Evolutionary conservation across 805 yeast genomes (phyloP), one percentile per base, ranked within the genome.

Genomic region (Hemisphaericaspora nanyangensis): DNA sequence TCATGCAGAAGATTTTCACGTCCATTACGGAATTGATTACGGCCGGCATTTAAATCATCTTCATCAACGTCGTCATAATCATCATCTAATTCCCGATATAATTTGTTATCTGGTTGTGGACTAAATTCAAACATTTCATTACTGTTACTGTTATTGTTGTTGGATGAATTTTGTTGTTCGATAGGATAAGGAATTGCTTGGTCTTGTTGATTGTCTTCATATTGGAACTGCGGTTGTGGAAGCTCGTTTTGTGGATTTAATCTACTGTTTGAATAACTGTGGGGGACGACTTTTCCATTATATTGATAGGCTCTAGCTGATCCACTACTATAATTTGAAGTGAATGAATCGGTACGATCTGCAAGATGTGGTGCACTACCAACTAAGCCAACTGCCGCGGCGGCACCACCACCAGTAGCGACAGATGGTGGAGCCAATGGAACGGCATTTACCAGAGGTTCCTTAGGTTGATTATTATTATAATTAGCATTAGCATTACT

Each of bases 61-160:
- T 31, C 43, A n/a, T n/a, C n/a, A n/a, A n/a, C n/a, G 12, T 45
- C 41, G 16, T 38, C 19, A 22, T 37, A 36, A 27, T 53, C 59
- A 43, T 61, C 63, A 25, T 43, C 61, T 43, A 66, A 48, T 44
- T 68, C 74, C 12, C 72, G 65, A 41, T 66, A 68, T 13, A 73
- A 73, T 47, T 61, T 61, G n/a, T n/a, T n/a, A n/a, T n/a, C n/a
- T n/a, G n/a, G n/a, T n/a, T n/a, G n/a, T n/a, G n/a, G n/a, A n/a
- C n/a, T n/a, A n/a, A n/a, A n/a, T n/a, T n/a, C n/a, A n/a, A n/a
- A n/a, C n/a, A n/a, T n/a, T n/a, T n/a, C n/a, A n/a, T n/a, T n/a
- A n/a, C n/a, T n/a, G n/a, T n/a, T n/a, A n/a, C n/a, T n/a, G n/a
- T n/a, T n/a, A n/a, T n/a, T n/a, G 7, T n/a, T 16, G 4, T 16